phyloP scores from a whole-genome alignment of 179 eudicot species.

The Silene coronaria region DNA sequence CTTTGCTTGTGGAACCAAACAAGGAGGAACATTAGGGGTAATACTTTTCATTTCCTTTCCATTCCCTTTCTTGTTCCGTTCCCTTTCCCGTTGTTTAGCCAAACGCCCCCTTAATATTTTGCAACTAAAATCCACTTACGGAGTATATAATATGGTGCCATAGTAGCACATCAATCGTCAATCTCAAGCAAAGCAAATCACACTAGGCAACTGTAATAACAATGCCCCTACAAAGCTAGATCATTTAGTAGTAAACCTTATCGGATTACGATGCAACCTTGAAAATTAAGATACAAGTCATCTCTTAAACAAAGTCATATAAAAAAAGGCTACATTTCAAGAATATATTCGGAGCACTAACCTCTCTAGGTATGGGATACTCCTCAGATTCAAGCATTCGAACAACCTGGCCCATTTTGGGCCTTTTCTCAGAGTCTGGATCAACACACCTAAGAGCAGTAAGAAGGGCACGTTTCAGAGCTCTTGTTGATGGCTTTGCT shows the following conservation, averaged over 20 bases:
- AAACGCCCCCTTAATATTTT: too few species aligned
- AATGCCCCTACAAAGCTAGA: too few species aligned
- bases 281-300: background rate
- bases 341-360: constrained; percentile 21
- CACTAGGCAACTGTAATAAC: background rate
- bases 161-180: background rate
- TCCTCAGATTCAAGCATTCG: constrained; percentile 96
- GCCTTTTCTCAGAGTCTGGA: constrained; percentile 91
- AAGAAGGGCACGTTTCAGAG: constrained; percentile 79
- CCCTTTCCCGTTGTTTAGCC: too few species aligned
- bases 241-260: background rate
- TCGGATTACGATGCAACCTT: background rate
- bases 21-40: too few species aligned
- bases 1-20: too few species aligned
- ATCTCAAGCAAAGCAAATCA: background rate
- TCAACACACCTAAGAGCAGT: constrained; percentile 94
- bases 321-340: background rate
- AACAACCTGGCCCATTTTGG: constrained; percentile 93
- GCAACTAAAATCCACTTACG: background rate
- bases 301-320: background rate
- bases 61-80: too few species aligned
- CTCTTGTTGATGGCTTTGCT: constrained; percentile 73
- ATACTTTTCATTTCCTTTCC: too few species aligned
- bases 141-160: background rate
- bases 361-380: constrained; percentile 89